Base-by-base conservation (phyloP, 129 eudicot species). In the Chrysanthemum seticuspe region DNA sequence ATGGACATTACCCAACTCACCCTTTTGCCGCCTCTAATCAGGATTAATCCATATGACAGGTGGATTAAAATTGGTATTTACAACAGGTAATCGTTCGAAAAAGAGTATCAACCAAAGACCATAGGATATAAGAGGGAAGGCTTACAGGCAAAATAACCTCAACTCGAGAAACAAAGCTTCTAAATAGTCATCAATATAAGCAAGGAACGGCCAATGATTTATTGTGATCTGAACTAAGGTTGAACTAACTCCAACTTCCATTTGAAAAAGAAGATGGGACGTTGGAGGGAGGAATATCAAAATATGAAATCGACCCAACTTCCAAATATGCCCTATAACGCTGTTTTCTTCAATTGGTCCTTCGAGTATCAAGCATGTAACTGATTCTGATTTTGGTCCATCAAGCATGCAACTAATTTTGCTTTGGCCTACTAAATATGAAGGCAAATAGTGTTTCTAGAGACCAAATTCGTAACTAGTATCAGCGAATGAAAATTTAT, bases 251-350 rank as follows among this genome's bases (percentile, higher is more conserved):
- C 86, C 81, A 13, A 94, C 87, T 85, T 85, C 97, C 96, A 94
- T 84, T 72, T 86, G 92, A 29, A 94, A 89, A 45, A 94, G 93
- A 60, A 94, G 96, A 88, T 94, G 98, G 58, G 79, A 94, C 47
- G 89, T 87, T 6, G 96, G 98, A 40, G 98, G 98, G 63, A 94
- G 96, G 70, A 94, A 90, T 80, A 94, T 88, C 89, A 94, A 76
- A 62, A 94, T 75, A 52, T 80, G 89, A 77, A 90, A 80, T 44
- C 73, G 82, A 8, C 98, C 98, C 81, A 87, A 70, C 70, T 75
- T 84, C 74, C 83, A 85, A 27, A 27, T 27, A 27, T 2, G 3
- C 29, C 29, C 29, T 27, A 3, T 27, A 27, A 27, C 29, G 3
- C 29, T 27, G 29, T 27, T 27, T 27, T 27, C 29, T 27, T 27